These are phyloP conservation scores for Lanmaoa rubissima DNA, from an alignment of 768 basidiomycete genomes.

Conservation along the genomic window DNA sequence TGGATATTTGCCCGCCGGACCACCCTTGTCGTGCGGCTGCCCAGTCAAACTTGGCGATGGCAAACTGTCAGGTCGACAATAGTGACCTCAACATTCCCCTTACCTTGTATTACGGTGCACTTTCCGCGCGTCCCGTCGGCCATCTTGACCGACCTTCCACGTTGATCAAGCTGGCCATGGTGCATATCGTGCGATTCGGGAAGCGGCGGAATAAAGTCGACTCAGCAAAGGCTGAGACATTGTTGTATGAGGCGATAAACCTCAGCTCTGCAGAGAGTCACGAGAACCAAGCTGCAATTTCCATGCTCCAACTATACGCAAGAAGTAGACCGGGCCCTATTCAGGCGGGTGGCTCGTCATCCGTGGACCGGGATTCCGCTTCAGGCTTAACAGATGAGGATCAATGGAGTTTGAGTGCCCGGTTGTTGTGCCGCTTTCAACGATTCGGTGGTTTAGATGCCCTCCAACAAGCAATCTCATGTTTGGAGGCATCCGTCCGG, in stretches of 20 bases:
- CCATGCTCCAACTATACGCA: neutral
- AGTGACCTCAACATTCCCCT: neutral
- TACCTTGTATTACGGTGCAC: neutral
- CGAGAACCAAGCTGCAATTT: neutral
- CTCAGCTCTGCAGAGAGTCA: neutral
- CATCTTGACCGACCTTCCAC: neutral
- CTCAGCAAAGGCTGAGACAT: too few relatives aligned
- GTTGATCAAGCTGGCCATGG: neutral
- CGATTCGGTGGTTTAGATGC: neutral
- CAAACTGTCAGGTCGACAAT: neutral
- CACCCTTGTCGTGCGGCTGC: conserved; percentile 7
- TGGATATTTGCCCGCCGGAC: conserved; percentile 2
- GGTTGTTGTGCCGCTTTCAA: neutral
- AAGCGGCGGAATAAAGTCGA: neutral
- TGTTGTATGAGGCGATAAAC: neutral
- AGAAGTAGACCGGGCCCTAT: neutral
- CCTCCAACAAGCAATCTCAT: conserved; percentile 1
- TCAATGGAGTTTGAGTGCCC: neutral
- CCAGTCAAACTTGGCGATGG: conserved; percentile 2
- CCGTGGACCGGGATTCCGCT: neutral
- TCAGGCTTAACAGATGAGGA: neutral
- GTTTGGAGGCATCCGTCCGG: neutral
- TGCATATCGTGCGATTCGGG: neutral
- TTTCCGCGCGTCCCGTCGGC: neutral
- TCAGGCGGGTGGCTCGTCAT: neutral